Percentiles rank a stretch among this genome's conserved stretches.
Conservation (phyloP, 257 asterid species). For the Verbena officinalis region DNA sequence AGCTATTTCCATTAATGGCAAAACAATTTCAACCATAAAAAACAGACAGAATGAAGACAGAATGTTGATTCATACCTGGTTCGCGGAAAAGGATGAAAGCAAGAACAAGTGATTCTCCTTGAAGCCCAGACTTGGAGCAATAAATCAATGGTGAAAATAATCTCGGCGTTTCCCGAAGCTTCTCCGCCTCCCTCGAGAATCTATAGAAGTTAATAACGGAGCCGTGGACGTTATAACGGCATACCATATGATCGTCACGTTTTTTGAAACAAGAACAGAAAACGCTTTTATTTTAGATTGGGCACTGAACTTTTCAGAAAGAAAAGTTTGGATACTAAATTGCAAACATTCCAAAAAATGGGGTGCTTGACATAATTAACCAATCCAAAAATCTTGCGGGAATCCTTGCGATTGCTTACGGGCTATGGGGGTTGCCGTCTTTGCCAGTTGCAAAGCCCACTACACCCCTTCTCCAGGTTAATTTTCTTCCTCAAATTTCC, state of each 20-base stretch:
- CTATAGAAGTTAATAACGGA: neutral
- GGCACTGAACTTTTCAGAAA: no score
- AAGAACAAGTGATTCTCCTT: neutral
- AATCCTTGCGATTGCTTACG: slow-evolving; percentile 18
- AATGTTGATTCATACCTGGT: slow-evolving; percentile 12
- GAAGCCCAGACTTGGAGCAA: neutral
- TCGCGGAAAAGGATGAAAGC: neutral
- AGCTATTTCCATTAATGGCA: neutral
- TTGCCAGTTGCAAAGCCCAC: slow-evolving; percentile 35
- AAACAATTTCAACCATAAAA: neutral
- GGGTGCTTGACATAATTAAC: no score
- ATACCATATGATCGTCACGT: neutral
- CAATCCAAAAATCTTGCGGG: neutral
- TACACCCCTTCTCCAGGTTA: slow-evolving; percentile 40
- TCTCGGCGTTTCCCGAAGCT: slow-evolving; percentile 34
- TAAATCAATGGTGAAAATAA: neutral
- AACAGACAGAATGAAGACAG: neutral
- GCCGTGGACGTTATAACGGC: neutral
- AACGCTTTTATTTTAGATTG: neutral
- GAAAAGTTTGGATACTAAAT: no score
- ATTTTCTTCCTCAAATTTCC: slow-evolving; percentile 20
- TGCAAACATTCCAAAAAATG: no score
- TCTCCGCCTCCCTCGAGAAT: neutral
- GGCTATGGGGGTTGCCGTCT: slow-evolving; percentile 36
- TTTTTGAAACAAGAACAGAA: neutral